Percentiles rank a stretch among this genome's conserved stretches.
These are phyloP conservation scores for Carex littledalei DNA, from an alignment of 176 grass and related monocot genomes.

Conservation along the genomic window DNA sequence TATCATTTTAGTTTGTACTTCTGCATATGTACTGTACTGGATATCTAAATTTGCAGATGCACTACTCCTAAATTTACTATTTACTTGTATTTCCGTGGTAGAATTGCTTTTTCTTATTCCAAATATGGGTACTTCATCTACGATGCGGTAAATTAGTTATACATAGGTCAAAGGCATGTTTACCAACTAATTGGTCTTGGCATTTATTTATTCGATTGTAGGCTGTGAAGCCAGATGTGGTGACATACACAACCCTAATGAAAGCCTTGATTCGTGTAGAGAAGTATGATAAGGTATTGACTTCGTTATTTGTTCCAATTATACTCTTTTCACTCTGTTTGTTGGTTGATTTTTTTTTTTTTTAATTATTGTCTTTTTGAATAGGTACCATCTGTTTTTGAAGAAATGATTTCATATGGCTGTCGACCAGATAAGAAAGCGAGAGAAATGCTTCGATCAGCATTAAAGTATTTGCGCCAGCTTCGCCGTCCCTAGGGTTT, in stretches of 20 bases:
- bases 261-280: constrained; percentile 95
- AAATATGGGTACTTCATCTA: not conserved
- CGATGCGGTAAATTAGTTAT: not conserved
- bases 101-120: not conserved
- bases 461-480: constrained; percentile 79
- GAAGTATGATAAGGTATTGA: constrained; percentile 83
- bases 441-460: constrained; percentile 89
- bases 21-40: not conserved
- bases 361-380: not conserved
- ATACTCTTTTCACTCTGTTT: not conserved
- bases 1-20: not conserved
- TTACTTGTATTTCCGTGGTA: not conserved
- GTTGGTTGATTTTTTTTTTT: not conserved
- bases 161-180: not conserved
- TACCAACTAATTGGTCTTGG: not conserved
- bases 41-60: not conserved
- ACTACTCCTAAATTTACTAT: not conserved
- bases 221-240: constrained; percentile 89
- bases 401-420: constrained; percentile 96
- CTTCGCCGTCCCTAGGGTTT: constrained; percentile 25
- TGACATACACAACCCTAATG: constrained; percentile 98
- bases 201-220: constrained; percentile 24
- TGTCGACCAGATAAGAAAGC: constrained; percentile 92
- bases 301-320: not conserved
- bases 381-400: constrained; percentile 86